phyloP scores from a whole-genome alignment of 2,329 filamentous ascomycete species.

The Rutstroemia sp. region DNA sequence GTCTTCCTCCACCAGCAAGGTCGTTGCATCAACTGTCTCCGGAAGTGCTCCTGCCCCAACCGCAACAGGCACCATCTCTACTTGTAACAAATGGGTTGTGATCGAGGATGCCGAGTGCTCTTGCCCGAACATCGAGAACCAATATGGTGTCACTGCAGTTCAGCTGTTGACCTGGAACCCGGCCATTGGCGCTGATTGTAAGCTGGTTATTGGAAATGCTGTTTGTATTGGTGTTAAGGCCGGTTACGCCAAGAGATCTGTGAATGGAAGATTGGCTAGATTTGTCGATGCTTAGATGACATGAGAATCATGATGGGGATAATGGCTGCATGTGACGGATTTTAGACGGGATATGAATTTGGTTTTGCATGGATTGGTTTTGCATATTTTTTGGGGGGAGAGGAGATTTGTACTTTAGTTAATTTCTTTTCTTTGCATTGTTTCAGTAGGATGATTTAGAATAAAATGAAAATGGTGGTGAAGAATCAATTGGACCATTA shows the following conservation, averaged over 20 bases:
- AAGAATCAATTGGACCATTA: neutral
- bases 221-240: conserved; percentile 19
- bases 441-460: neutral
- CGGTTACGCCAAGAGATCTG: neutral
- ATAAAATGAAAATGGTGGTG: neutral
- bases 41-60: conserved; percentile 11
- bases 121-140: conserved; percentile 11
- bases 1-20: neutral
- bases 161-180: conserved; percentile 30
- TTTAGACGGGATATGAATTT: neutral
- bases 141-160: conserved; percentile 17
- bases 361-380: neutral
- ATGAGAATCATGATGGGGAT: neutral
- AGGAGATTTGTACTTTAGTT: neutral
- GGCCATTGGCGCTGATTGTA: conserved; percentile 23
- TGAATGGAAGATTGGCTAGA: neutral
- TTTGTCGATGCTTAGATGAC: neutral
- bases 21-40: neutral
- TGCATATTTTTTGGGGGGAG: neutral
- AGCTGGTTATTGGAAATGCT: conserved; percentile 22
- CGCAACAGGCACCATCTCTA: conserved; percentile 22
- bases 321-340: neutral
- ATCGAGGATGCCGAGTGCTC: neutral
- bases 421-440: neutral
- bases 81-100: conserved; percentile 25